Conservation (phyloP, 768 basidiomycete genomes). For the Auriscalpium microsporum region DNA sequence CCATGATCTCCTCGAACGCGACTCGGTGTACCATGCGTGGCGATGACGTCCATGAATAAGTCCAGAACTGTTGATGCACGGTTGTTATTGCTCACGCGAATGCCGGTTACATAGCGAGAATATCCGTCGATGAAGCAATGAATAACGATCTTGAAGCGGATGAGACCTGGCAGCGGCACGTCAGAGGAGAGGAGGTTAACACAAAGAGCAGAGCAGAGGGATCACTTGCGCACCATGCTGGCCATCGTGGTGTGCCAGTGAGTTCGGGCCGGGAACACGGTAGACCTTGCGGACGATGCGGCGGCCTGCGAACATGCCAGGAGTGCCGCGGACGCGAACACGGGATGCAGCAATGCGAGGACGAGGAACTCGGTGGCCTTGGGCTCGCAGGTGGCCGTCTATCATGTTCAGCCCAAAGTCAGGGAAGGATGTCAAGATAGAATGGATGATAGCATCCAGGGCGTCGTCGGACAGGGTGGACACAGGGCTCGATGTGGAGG, state of each 20-base stretch:
- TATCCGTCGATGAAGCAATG: conserved; percentile 24
- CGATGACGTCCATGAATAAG: not conserved
- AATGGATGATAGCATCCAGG: conserved; percentile 6
- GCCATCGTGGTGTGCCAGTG: conserved; percentile 23
- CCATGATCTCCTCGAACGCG: conserved; percentile 22
- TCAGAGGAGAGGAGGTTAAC: not conserved
- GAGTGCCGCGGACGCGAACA: conserved; percentile 7
- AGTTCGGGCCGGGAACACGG: conserved; percentile 16
- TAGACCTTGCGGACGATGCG: conserved; percentile 11
- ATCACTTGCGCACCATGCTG: conserved; percentile 16
- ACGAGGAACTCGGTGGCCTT: conserved; percentile 4
- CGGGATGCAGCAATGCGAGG: conserved; percentile 2
- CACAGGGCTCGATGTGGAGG: not conserved
- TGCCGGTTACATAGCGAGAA: conserved; percentile 15
- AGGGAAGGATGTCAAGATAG: not conserved
- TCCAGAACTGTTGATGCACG: conserved; percentile 12
- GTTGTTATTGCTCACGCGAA: conserved; percentile 22
- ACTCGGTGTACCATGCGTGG: conserved; percentile 7
- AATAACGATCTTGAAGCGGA: conserved; percentile 22
- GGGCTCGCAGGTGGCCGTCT: conserved; percentile 7
- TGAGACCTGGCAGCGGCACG: conserved; percentile 13
- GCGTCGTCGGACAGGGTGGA: conserved; percentile 6
- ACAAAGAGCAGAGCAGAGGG: not conserved
- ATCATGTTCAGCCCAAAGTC: conserved; percentile 13
- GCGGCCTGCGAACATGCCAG: conserved; percentile 1